A percentile compares a stretch with the other conserved stretches of the same genome.
These are phyloP conservation scores for Coemansia javaensis DNA, from an alignment of 192 early-diverging fungal genomes.

Conservation along the genomic window DNA sequence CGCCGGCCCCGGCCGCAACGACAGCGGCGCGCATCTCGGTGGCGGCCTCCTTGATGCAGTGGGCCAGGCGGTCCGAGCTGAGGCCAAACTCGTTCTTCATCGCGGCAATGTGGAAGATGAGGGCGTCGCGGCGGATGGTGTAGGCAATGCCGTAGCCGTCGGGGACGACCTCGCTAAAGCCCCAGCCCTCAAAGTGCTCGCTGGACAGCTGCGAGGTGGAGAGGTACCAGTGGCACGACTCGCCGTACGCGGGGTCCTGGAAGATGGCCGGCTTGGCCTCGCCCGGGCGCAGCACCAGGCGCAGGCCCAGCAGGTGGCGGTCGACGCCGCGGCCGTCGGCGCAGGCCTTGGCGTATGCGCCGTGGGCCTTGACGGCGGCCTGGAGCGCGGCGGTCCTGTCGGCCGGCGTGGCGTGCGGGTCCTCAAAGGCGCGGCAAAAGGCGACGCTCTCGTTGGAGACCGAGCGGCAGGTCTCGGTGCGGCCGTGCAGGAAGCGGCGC, in stretches of 20 bases:
- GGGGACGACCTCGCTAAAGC: constrained; percentile 80
- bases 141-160: constrained; percentile 93
- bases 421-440: constrained; percentile 86
- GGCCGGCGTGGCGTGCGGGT: constrained; percentile 42
- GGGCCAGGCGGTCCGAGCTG: constrained; percentile 62
- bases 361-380: constrained; percentile 72
- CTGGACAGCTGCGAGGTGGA: constrained; percentile 89
- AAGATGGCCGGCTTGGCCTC: constrained; percentile 84
- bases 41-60: constrained; percentile 82
- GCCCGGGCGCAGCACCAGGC: constrained; percentile 64
- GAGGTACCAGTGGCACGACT: constrained; percentile 83
- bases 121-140: constrained; percentile 80
- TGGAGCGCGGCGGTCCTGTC: constrained; percentile 67
- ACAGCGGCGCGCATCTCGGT: constrained; percentile 79
- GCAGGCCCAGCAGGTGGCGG: constrained; percentile 85
- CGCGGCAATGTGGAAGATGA: constrained; percentile 85
- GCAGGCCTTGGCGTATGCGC: constrained; percentile 71
- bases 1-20: constrained; percentile 24
- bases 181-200: constrained; percentile 91
- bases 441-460: constrained; percentile 68
- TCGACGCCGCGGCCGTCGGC: constrained; percentile 86
- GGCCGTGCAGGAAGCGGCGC: constrained; percentile 85
- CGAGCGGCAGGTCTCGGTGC: constrained; percentile 90
- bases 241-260: constrained; percentile 74
- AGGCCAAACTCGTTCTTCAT: constrained; percentile 56